Conservation (phyloP, 441 rosid species). For the Adansonia gregorii region DNA sequence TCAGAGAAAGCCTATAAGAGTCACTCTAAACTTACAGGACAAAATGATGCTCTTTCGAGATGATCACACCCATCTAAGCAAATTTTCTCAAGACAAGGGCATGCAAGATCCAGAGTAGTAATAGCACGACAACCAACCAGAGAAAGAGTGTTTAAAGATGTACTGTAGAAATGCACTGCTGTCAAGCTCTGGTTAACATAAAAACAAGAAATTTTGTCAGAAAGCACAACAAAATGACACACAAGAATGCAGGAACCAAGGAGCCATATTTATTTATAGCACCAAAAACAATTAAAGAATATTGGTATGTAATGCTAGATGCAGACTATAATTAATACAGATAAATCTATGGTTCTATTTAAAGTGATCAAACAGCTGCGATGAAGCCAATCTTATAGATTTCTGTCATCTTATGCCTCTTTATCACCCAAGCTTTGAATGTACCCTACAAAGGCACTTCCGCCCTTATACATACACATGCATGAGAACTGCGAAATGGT, state of each 20-base stretch:
- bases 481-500: not conserved
- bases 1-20: not conserved
- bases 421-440: not conserved
- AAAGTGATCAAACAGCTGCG: constrained; percentile 8
- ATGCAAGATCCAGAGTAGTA: constrained; percentile 68
- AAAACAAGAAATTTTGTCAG: constrained; percentile 18
- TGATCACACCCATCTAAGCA: constrained; percentile 97
- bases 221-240: not conserved
- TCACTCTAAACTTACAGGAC: constrained; percentile 66
- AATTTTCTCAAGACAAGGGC: constrained; percentile 83
- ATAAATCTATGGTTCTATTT: not conserved
- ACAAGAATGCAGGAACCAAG: not conserved
- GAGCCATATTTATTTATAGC: constrained; percentile 14
- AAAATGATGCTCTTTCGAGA: constrained; percentile 85
- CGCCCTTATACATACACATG: not conserved
- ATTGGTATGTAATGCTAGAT: not conserved
- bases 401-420: not conserved
- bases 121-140: constrained; percentile 91
- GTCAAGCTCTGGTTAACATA: constrained; percentile 76
- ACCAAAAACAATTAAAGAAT: not conserved
- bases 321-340: not conserved
- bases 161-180: constrained; percentile 71
- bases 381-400: not conserved
- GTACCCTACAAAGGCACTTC: not conserved
- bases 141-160: constrained; percentile 81